Evolutionary conservation across 306 rosid species (phyloP).

Genomic region (Gastrolobium bilobum): DNA sequence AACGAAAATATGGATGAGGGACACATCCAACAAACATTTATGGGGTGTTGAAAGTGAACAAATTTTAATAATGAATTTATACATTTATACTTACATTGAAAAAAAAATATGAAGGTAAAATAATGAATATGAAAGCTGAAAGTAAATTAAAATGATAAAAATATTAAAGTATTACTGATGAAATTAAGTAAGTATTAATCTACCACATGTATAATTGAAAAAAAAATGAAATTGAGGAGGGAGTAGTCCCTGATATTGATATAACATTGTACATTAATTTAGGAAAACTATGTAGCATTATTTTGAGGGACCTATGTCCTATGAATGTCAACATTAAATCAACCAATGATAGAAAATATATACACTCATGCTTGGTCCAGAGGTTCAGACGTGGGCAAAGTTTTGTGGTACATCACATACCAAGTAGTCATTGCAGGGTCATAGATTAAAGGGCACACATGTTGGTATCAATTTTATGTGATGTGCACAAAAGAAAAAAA

Average conservation of each 20-base stretch:
- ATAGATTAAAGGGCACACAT: constrained; percentile 32
- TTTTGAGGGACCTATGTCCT: not conserved
- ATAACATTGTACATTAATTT: not conserved
- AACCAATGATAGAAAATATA: constrained; percentile 8
- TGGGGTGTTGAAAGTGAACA: no score
- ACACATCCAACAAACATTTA: no score
- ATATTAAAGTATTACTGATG: no score
- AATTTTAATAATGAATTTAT: no score
- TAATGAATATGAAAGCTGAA: no score
- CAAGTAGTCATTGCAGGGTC: constrained; percentile 3
- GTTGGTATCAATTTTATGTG: constrained; percentile 29
- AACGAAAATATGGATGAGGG: no score
- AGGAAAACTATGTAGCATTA: not conserved
- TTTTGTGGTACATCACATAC: constrained; percentile 29
- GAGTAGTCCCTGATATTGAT: no score
- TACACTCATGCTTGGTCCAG: constrained; percentile 18
- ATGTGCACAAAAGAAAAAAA: not conserved
- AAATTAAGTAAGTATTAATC: no score
- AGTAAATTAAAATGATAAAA: no score
- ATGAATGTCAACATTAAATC: constrained; percentile 25
- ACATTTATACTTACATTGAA: no score
- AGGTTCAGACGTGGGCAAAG: not conserved
- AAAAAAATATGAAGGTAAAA: no score
- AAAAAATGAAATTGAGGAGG: not conserved
- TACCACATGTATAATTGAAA: not conserved